phyloP scores from a whole-genome alignment of 2,329 filamentous ascomycete species.

The Fusarium sp. region DNA sequence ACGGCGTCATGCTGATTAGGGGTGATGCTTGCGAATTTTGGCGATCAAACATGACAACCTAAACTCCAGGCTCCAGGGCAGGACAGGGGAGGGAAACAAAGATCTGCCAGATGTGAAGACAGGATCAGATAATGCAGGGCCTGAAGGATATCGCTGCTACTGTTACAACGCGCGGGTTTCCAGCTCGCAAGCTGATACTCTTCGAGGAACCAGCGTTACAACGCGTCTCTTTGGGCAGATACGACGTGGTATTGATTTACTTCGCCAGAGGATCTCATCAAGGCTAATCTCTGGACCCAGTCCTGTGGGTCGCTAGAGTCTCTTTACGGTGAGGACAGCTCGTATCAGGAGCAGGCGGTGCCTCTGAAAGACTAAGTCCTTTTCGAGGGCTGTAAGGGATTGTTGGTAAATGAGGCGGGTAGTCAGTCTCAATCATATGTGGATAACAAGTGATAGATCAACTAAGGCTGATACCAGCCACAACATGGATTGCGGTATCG shows the following conservation, averaged over 20 bases:
- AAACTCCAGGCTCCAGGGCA: not conserved
- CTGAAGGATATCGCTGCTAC: not conserved
- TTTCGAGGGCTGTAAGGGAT: slow-evolving; percentile 4
- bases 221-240: slow-evolving; percentile 6
- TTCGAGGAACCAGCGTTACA: slow-evolving; percentile 11
- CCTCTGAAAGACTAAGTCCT: not conserved
- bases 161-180: slow-evolving; percentile 7
- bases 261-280: slow-evolving; percentile 31
- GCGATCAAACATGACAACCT: slow-evolving; percentile 19
- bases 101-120: slow-evolving; percentile 6
- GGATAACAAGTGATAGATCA: slow-evolving; percentile 18
- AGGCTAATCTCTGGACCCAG: slow-evolving; percentile 14
- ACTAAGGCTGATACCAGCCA: slow-evolving; percentile 16
- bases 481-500: slow-evolving; percentile 4
- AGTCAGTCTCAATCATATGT: not conserved
- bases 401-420: slow-evolving; percentile 12
- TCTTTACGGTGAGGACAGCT: slow-evolving; percentile 13
- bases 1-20: not conserved
- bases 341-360: not conserved
- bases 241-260: slow-evolving; percentile 25
- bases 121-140: slow-evolving; percentile 11
- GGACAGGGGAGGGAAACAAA: not conserved
- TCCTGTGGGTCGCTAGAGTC: slow-evolving; percentile 18
- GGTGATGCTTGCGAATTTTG: slow-evolving; percentile 11
- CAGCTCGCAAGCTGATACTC: slow-evolving; percentile 23